Percentiles rank a stretch among this genome's conserved stretches.
These are phyloP conservation scores for Bonia amplexicaulis DNA, from an alignment of 176 grass and related monocot species.

Conservation along the genomic window DNA sequence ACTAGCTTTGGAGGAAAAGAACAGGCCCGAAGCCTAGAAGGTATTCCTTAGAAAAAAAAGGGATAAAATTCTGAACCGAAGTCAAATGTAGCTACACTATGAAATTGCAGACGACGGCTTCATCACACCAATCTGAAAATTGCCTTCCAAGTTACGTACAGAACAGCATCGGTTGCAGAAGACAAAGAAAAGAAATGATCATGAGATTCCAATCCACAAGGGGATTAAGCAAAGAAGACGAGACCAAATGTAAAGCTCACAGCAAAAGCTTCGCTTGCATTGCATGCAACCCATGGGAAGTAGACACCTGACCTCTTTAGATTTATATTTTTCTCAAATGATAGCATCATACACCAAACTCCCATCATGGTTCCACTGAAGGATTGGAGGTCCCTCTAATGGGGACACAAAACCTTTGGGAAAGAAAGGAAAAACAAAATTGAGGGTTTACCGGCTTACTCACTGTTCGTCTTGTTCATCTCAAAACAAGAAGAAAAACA, in stretches of 20 bases:
- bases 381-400: constrained; percentile 12
- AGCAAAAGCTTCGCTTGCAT: constrained; percentile 24
- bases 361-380: not conserved
- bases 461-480: not conserved
- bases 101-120: not conserved
- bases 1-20: too few species aligned
- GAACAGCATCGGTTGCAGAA: not conserved
- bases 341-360: not conserved
- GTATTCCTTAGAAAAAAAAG: not conserved
- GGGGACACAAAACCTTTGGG: not conserved
- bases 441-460: constrained; percentile 18
- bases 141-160: constrained; percentile 30
- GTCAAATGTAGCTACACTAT: not conserved
- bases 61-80: not conserved
- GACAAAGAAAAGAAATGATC: not conserved
- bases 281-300: constrained; percentile 36
- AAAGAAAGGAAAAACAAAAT: not conserved
- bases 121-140: not conserved
- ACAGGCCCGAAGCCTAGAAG: not conserved
- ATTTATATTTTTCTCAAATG: not conserved
- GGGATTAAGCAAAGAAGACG: not conserved
- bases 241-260: not conserved
- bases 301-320: constrained; percentile 11
- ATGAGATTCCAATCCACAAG: constrained; percentile 25
- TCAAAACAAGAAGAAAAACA: not conserved